These are phyloP conservation scores for Neurospora intermedia DNA, from an alignment of 495 filamentous ascomycete genomes.

Conservation along the genomic window DNA sequence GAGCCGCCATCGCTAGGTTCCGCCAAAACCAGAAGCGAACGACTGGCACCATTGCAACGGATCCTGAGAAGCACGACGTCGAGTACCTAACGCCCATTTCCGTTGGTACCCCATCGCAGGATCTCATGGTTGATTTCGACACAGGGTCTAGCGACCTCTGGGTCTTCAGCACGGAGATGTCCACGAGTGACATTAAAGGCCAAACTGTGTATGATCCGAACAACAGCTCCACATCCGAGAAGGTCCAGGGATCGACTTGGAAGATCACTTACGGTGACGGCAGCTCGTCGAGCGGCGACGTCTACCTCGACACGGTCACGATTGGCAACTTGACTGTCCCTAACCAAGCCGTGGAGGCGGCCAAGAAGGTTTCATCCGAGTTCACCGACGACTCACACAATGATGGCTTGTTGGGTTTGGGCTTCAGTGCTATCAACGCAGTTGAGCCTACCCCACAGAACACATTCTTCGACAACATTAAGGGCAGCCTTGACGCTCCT, in stretches of 20 bases:
- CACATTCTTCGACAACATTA: conserved; percentile 67
- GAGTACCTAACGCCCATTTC: conserved; percentile 60
- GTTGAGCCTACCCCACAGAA: conserved; percentile 48
- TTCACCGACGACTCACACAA: conserved; percentile 50
- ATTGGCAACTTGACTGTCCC: conserved; percentile 54
- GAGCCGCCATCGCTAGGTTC: neutral
- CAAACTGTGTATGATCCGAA: conserved; percentile 52
- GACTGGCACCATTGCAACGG: conserved; percentile 33
- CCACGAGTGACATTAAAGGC: conserved; percentile 21
- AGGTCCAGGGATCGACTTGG: conserved; percentile 50
- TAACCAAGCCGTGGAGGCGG: conserved; percentile 60
- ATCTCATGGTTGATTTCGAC: conserved; percentile 59
- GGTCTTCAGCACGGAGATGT: conserved; percentile 28
- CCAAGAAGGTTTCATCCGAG: conserved; percentile 44
- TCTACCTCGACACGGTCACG: conserved; percentile 59
- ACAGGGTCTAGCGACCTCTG: conserved; percentile 70
- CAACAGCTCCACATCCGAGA: conserved; percentile 33
- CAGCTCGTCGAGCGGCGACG: conserved; percentile 51
- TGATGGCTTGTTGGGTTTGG: conserved; percentile 64
- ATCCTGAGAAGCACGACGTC: conserved; percentile 45
- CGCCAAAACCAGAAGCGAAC: conserved; percentile 1
- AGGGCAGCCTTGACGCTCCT: conserved; percentile 41
- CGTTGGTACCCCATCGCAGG: conserved; percentile 47
- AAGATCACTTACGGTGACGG: conserved; percentile 63
- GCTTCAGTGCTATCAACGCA: conserved; percentile 61